Percentiles rank a stretch among this genome's conserved stretches.
Conservation (phyloP, 2,329 filamentous ascomycete species). For the Cytospora paraplurivora region DNA sequence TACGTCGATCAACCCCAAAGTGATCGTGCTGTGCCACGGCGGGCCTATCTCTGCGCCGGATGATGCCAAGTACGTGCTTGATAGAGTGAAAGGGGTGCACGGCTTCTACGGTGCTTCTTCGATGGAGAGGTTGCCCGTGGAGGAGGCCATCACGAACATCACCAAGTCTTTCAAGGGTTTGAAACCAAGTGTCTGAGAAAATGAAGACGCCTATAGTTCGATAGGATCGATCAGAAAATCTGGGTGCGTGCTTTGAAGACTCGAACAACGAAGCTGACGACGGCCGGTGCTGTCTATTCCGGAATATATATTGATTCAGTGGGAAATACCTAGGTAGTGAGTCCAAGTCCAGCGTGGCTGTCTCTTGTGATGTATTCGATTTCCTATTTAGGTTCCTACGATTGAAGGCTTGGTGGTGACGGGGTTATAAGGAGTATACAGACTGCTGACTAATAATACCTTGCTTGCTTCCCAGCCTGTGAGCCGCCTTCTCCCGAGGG, state of each 20-base stretch:
- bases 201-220: too few species aligned
- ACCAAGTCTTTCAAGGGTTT: constrained; percentile 40
- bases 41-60: constrained; percentile 66
- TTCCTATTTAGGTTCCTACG: background rate
- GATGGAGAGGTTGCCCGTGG: constrained; percentile 70
- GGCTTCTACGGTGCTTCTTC: constrained; percentile 72
- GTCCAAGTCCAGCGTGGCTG: too few species aligned
- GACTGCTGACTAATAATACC: background rate
- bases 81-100: constrained; percentile 63
- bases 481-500: constrained; percentile 20
- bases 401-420: background rate
- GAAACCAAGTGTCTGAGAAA: constrained; percentile 11
- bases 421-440: background rate
- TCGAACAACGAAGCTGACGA: background rate
- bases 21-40: constrained; percentile 71
- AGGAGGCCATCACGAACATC: constrained; percentile 60
- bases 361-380: too few species aligned
- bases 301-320: too few species aligned
- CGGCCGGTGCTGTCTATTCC: too few species aligned
- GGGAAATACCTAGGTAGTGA: too few species aligned
- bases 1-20: constrained; percentile 53
- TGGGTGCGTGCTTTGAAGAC: background rate
- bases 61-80: constrained; percentile 65
- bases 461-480: background rate
- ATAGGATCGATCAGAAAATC: background rate